Evolutionary conservation across 2,329 filamentous ascomycete genomes (phyloP).

Genomic region (Alternaria sp.): DNA sequence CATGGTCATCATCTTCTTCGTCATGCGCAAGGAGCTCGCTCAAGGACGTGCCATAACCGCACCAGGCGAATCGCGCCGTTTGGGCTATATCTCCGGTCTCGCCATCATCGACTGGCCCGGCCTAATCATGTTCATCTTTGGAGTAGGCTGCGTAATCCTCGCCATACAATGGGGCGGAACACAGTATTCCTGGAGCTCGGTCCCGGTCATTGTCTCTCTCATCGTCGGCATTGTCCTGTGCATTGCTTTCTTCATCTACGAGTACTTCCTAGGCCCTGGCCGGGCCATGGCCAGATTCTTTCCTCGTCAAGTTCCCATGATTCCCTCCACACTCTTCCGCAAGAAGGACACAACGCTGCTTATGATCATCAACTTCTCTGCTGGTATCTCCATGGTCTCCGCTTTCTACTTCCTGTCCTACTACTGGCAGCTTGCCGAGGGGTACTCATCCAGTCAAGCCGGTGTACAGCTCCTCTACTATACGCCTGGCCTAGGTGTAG

Average conservation of each 20-base stretch:
- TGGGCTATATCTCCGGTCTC: constrained; percentile 44
- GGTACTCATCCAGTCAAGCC: constrained; percentile 56
- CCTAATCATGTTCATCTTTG: constrained; percentile 45
- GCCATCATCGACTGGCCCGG: constrained; percentile 58
- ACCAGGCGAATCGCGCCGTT: constrained; percentile 39
- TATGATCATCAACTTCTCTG: constrained; percentile 68
- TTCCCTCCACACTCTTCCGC: constrained; percentile 67
- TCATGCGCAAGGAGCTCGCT: constrained; percentile 68
- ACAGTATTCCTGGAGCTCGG: constrained; percentile 65
- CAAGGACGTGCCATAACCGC: constrained; percentile 57
- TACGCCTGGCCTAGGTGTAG: constrained; percentile 68
- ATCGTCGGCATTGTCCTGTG: constrained; percentile 60
- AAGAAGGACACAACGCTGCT: constrained; percentile 68
- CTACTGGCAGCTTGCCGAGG: constrained; percentile 71
- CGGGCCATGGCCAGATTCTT: constrained; percentile 59
- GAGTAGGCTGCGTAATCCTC: constrained; percentile 50
- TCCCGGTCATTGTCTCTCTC: constrained; percentile 64
- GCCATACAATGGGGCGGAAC: constrained; percentile 65
- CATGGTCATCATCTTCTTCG: constrained; percentile 63
- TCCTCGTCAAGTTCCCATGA: constrained; percentile 68
- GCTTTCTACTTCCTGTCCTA: constrained; percentile 75
- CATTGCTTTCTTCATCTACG: constrained; percentile 62
- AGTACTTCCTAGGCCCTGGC: constrained; percentile 63
- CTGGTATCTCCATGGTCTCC: constrained; percentile 64
- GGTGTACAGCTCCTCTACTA: constrained; percentile 68